A percentile compares a stretch with the other conserved stretches of the same genome.
Evolutionary conservation across 306 rosid genomes (phyloP).

Genomic region (Cucurbita argyrosperma): DNA sequence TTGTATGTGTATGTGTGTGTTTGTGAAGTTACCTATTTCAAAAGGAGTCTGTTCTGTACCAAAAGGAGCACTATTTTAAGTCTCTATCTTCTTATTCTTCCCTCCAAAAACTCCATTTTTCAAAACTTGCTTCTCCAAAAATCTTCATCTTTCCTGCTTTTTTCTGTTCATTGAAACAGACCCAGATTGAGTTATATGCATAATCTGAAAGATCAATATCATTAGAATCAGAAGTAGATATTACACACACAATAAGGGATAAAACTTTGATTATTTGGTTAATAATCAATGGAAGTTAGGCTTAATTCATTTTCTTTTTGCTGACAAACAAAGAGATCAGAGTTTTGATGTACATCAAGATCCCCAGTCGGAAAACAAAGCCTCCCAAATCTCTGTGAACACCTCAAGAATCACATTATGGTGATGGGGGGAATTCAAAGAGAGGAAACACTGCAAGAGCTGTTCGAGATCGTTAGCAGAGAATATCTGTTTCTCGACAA

Average conservation of each 20-base stretch:
- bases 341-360: slow-evolving; percentile 13
- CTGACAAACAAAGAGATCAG: not conserved
- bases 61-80: slow-evolving; percentile 4
- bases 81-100: not conserved
- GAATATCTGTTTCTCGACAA: slow-evolving; percentile 80
- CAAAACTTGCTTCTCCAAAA: not conserved
- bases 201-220: too few relatives aligned
- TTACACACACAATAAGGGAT: too few relatives aligned
- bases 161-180: too few relatives aligned
- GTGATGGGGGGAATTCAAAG: slow-evolving; percentile 57
- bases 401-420: slow-evolving; percentile 72
- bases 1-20: not conserved
- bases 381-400: slow-evolving; percentile 85
- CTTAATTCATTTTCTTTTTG: not conserved
- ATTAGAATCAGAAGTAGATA: too few relatives aligned
- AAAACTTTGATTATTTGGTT: not conserved
- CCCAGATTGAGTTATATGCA: too few relatives aligned
- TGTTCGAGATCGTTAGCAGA: slow-evolving; percentile 55
- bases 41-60: not conserved
- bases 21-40: slow-evolving; percentile 1
- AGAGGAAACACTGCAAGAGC: slow-evolving; percentile 76
- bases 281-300: not conserved
- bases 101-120: not conserved
- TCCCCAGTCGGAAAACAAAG: slow-evolving; percentile 59
- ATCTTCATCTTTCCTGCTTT: not conserved